Base-by-base conservation (phyloP, 2,329 filamentous ascomycete genomes). In the Botrytis deweyae region DNA sequence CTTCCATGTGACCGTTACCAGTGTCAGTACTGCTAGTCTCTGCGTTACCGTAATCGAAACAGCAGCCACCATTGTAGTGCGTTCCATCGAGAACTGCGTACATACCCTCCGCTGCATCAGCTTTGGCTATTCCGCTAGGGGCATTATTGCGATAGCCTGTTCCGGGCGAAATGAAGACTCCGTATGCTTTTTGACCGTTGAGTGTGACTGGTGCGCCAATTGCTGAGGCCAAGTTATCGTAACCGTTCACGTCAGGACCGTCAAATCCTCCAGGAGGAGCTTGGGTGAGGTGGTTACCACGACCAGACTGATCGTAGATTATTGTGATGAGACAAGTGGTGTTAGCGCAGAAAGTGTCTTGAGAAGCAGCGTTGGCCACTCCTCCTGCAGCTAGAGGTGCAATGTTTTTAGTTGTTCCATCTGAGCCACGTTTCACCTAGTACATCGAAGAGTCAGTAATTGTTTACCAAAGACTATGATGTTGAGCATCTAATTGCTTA, bases 1-100 rank as follows among this genome's bases (percentile, higher is more conserved):
- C 88, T 79, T 92, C 90, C 90, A 92, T 92, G 78, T 91, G 89
- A 25, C 88, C 90, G 71, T 87, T 86, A 4, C 90, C 90, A 0
- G 88, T 87, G 74, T 89, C 87, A 2, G 4, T 75, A 74, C 79
- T 86, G 80, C 77, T 88, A 4, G 83, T 84, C 82, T 89, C 88
- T 64, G 87, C 87, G 66, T 89, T 89, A 65, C 87, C 87, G 68
- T 88, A 89, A 80, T 89, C 87, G 76, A 88, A 88, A 76, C 85
- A 90, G 82, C 88, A 90, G 10, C 75, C 84, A 36, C 80, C 83
- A 77, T 89, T 90, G 83, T 86, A 90, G 77, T 90, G 88, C 0
- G 86, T 88, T 0, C 88, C 88, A 76, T 90, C 88, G 4, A 90
- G 79, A 0, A 90, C 84, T 0, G 87, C 88, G 74, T 90, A 90